Evolutionary conservation across 2,329 filamentous ascomycete species (phyloP).

Genomic region (Mariannaea elegans): DNA sequence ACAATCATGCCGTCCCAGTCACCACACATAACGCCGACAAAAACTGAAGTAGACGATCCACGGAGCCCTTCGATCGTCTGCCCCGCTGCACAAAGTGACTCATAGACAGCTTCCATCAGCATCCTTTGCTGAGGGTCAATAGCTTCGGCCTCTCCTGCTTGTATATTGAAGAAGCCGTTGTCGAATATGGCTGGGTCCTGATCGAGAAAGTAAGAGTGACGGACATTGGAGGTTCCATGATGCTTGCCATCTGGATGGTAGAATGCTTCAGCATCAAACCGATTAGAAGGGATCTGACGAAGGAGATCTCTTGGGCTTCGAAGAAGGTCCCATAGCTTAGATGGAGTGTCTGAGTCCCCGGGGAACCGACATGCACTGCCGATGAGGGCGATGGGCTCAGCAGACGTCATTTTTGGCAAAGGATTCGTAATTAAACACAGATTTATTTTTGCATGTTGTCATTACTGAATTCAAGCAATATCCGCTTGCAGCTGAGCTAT

Average conservation of each 20-base stretch:
- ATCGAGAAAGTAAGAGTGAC: slow-evolving; percentile 41
- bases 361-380: slow-evolving; percentile 52
- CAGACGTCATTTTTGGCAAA: not conserved
- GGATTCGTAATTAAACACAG: too few relatives aligned
- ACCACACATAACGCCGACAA: not conserved
- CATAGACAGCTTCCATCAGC: slow-evolving; percentile 37
- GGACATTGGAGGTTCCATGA: slow-evolving; percentile 38
- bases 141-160: slow-evolving; percentile 30
- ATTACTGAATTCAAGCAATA: too few relatives aligned
- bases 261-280: slow-evolving; percentile 38
- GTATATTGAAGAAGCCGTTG: slow-evolving; percentile 34
- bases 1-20: not conserved
- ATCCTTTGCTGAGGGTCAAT: slow-evolving; percentile 44
- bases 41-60: not conserved
- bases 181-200: slow-evolving; percentile 35
- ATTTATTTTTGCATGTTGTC: too few relatives aligned
- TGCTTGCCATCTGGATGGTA: slow-evolving; percentile 42
- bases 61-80: not conserved
- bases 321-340: slow-evolving; percentile 48
- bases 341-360: slow-evolving; percentile 44
- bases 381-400: slow-evolving; percentile 52
- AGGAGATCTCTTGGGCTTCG: slow-evolving; percentile 45
- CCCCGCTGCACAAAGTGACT: slow-evolving; percentile 33
- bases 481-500: too few relatives aligned
- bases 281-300: slow-evolving; percentile 35